phyloP scores from a whole-genome alignment of 140 eudicot genomes.

The Bidens hawaiensis region DNA sequence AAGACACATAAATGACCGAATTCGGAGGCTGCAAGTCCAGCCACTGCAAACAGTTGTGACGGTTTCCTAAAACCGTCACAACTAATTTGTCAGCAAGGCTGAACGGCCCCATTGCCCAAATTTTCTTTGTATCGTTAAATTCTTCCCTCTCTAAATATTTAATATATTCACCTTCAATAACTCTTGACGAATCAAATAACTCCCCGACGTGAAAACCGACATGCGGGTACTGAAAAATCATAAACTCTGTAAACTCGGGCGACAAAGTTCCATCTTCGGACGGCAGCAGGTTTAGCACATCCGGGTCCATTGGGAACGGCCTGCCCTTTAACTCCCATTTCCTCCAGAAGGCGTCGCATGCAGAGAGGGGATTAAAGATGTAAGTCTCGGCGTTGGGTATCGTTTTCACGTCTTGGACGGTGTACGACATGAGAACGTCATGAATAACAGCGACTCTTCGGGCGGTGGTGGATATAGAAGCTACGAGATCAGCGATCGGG shows the following conservation, averaged over 20 bases:
- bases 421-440: constrained; percentile 40
- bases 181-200: no score
- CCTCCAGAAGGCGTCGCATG: constrained; percentile 11
- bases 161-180: no score
- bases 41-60: no score
- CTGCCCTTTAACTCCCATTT: constrained; percentile 30
- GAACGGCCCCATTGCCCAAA: no score
- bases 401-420: constrained; percentile 38
- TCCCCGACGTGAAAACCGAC: constrained; percentile 22
- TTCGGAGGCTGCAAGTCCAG: constrained; percentile 14
- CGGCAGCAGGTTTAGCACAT: background rate
- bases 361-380: constrained; percentile 35
- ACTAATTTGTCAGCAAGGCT: no score
- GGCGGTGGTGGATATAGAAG: background rate
- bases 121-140: no score
- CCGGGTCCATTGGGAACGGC: constrained; percentile 22
- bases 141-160: no score
- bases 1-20: constrained; percentile 44
- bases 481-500: constrained; percentile 22
- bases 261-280: background rate
- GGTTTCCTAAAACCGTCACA: no score
- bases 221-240: background rate
- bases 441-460: constrained; percentile 35
- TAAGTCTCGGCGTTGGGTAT: constrained; percentile 44
- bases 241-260: background rate